Conservation (phyloP, 2,329 filamentous ascomycete species). For the Tothia fuscella region DNA sequence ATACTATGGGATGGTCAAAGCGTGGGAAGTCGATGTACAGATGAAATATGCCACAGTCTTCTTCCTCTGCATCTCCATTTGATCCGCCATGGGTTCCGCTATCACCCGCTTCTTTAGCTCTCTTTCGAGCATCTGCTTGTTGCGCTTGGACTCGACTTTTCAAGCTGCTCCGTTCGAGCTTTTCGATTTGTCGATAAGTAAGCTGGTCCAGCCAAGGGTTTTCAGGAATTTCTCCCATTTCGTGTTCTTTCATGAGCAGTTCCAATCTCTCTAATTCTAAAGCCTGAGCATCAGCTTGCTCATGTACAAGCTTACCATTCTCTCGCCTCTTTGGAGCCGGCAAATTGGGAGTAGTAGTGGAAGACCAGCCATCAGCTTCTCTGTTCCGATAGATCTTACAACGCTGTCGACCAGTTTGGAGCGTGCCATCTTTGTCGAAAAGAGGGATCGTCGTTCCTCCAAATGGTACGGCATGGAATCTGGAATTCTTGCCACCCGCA, state of each 20-base stretch:
- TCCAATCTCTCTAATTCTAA: slow-evolving; percentile 85
- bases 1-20: slow-evolving; percentile 93
- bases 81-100: slow-evolving; percentile 10
- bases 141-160: slow-evolving; percentile 41
- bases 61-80: slow-evolving; percentile 29
- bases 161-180: slow-evolving; percentile 33
- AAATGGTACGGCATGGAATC: slow-evolving; percentile 76
- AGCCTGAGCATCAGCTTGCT: slow-evolving; percentile 47
- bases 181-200: slow-evolving; percentile 83
- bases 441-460: slow-evolving; percentile 83
- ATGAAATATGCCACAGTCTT: slow-evolving; percentile 52
- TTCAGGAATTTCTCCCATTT: slow-evolving; percentile 89
- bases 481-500: slow-evolving; percentile 54
- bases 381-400: slow-evolving; percentile 74
- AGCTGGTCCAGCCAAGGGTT: slow-evolving; percentile 94
- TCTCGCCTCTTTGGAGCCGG: slow-evolving; percentile 44
- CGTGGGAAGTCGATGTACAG: slow-evolving; percentile 85
- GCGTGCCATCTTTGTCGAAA: slow-evolving; percentile 86
- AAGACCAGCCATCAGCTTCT: slow-evolving; percentile 72
- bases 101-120: slow-evolving; percentile 14
- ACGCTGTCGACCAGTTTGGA: slow-evolving; percentile 86
- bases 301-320: slow-evolving; percentile 3
- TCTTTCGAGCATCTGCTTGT: slow-evolving; percentile 30
- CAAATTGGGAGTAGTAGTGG: slow-evolving; percentile 63
- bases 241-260: slow-evolving; percentile 87